Conservation (phyloP, 495 filamentous ascomycete genomes). For the Penicillium atrosanguineum region DNA sequence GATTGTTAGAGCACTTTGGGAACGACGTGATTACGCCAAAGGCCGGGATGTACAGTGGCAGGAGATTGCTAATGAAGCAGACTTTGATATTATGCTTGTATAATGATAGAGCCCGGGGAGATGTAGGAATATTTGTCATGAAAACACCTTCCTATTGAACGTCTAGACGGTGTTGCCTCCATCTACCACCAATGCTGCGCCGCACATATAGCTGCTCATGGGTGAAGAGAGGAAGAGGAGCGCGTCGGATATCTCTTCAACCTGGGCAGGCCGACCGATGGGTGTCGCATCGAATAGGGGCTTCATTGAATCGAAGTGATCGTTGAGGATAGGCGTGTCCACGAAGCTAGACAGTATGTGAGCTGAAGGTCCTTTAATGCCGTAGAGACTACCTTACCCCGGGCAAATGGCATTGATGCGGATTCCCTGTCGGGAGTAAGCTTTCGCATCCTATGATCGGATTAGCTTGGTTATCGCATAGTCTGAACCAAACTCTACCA, state of each 20-base stretch:
- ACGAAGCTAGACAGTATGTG: constrained; percentile 23
- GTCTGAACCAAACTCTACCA: constrained; percentile 7
- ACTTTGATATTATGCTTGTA: constrained; percentile 31
- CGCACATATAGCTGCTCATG: constrained; percentile 43
- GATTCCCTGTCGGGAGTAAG: constrained; percentile 42
- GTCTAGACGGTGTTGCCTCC: constrained; percentile 23
- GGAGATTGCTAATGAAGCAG: constrained; percentile 24
- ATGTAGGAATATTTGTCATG: too few relatives aligned
- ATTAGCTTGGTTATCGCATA: constrained; percentile 1
- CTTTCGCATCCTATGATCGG: constrained; percentile 36
- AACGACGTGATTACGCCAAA: constrained; percentile 11
- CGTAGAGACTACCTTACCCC: constrained; percentile 19
- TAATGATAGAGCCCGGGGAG: neutral
- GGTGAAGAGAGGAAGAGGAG: constrained; percentile 59
- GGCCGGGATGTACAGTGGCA: constrained; percentile 24
- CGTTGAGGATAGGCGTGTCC: constrained; percentile 34
- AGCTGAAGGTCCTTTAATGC: neutral
- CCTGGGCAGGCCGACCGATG: constrained; percentile 14
- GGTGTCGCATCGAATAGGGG: constrained; percentile 21
- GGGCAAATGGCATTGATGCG: constrained; percentile 52
- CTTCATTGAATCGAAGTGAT: constrained; percentile 21
- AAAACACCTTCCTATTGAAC: too few relatives aligned
- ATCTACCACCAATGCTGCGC: constrained; percentile 22
- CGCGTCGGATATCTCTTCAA: constrained; percentile 67
- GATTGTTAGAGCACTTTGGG: constrained; percentile 22